Conservation (phyloP, 2,329 filamentous ascomycete genomes). For the Fusarium globosum region DNA sequence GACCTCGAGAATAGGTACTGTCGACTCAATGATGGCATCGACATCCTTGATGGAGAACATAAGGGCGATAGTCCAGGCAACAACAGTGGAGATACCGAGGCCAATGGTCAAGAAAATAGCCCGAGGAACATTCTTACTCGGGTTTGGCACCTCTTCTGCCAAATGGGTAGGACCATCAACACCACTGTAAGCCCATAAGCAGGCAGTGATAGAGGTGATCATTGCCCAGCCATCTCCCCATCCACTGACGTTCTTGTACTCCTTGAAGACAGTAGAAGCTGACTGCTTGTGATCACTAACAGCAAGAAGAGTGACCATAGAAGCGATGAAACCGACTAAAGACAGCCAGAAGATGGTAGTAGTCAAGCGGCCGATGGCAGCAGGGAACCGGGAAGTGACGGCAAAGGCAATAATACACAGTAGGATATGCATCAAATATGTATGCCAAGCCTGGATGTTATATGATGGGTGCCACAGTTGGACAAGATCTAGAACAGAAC, state of each 20-base stretch:
- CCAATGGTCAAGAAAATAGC: slow-evolving; percentile 42
- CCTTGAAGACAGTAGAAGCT: slow-evolving; percentile 27
- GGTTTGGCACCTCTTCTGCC: slow-evolving; percentile 42
- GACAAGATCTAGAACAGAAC: slow-evolving; percentile 39
- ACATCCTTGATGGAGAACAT: slow-evolving; percentile 43
- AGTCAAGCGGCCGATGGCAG: slow-evolving; percentile 40
- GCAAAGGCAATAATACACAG: slow-evolving; percentile 39
- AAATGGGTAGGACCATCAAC: slow-evolving; percentile 39
- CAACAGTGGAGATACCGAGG: slow-evolving; percentile 36
- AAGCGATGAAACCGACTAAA: slow-evolving; percentile 39
- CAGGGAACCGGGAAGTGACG: slow-evolving; percentile 33
- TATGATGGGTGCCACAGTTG: slow-evolving; percentile 37
- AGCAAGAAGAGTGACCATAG: slow-evolving; percentile 34
- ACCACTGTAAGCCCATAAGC: slow-evolving; percentile 41
- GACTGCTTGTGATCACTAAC: slow-evolving; percentile 39
- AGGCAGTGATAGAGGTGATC: slow-evolving; percentile 39
- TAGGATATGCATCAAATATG: slow-evolving; percentile 41
- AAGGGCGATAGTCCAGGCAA: slow-evolving; percentile 41
- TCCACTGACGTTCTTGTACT: slow-evolving; percentile 41
- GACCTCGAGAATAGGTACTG: slow-evolving; percentile 41
- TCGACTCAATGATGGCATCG: slow-evolving; percentile 38
- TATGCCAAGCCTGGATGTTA: slow-evolving; percentile 39
- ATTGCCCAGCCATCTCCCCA: slow-evolving; percentile 43
- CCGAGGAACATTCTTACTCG: slow-evolving; percentile 41
- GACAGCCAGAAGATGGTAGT: slow-evolving; percentile 40